These are phyloP conservation scores for Begonia peltatifolia DNA, from an alignment of 306 rosid genomes.

Conservation along the genomic window DNA sequence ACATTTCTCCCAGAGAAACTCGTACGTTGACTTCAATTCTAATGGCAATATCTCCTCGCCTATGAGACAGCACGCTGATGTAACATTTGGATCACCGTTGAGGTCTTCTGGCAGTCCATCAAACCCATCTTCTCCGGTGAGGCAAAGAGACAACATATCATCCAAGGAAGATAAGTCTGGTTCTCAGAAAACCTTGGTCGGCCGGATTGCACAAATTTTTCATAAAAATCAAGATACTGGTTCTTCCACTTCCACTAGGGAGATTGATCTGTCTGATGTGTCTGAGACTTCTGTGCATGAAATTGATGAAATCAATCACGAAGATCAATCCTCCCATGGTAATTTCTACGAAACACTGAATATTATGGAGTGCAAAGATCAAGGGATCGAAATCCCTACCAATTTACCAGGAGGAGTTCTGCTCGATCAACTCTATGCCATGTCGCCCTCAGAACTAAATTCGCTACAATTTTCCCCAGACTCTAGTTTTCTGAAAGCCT, in stretches of 20 bases:
- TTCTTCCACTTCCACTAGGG: slow-evolving; percentile 20
- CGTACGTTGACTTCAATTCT: slow-evolving; percentile 20
- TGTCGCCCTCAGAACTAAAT: slow-evolving; percentile 39
- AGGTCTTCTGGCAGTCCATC: slow-evolving; percentile 21
- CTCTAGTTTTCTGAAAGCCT: slow-evolving; percentile 54
- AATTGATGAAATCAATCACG: slow-evolving; percentile 27
- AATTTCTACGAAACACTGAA: slow-evolving; percentile 56
- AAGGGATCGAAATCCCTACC: slow-evolving; percentile 42
- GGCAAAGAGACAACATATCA: slow-evolving; percentile 27
- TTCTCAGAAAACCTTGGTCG: slow-evolving; percentile 51
- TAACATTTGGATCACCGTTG: slow-evolving; percentile 23
- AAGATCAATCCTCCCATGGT: slow-evolving; percentile 33
- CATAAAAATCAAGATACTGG: slow-evolving; percentile 36
- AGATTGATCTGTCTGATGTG: slow-evolving; percentile 32
- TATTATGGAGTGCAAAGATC: slow-evolving; percentile 28
- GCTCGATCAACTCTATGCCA: slow-evolving; percentile 42
- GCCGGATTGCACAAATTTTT: slow-evolving; percentile 69
- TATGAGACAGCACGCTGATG: slow-evolving; percentile 12
- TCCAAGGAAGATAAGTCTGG: slow-evolving; percentile 40
- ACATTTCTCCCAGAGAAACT: slow-evolving; percentile 24
- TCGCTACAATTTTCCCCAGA: slow-evolving; percentile 45
- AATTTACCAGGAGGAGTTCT: slow-evolving; percentile 61
- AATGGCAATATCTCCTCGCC: slow-evolving; percentile 1
- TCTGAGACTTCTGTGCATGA: slow-evolving; percentile 33
- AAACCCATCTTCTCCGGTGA: slow-evolving; percentile 41